Conservation (phyloP, 2,329 filamentous ascomycete genomes). For the Cladosporium sp. region DNA sequence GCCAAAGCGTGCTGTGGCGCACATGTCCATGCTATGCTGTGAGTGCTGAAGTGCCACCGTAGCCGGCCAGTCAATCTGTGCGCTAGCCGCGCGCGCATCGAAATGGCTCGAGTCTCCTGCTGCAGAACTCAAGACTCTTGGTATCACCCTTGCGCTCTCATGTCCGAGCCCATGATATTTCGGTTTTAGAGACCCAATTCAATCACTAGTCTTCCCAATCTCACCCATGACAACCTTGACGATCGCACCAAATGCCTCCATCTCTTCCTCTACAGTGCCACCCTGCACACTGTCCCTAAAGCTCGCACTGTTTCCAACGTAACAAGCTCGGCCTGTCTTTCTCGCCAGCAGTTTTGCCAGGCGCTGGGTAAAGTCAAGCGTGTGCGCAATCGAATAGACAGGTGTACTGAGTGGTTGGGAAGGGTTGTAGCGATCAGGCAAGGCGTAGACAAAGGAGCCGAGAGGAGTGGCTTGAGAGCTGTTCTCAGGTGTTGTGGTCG, state of each 20-base stretch:
- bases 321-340: conserved; percentile 69
- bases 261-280: conserved; percentile 85
- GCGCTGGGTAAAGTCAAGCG: conserved; percentile 80
- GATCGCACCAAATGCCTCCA: conserved; percentile 76
- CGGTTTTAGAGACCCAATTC: background rate
- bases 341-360: conserved; percentile 79
- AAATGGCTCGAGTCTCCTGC: too few relatives aligned
- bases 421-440: conserved; percentile 62
- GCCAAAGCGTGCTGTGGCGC: too few relatives aligned
- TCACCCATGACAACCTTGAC: conserved; percentile 63
- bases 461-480: conserved; percentile 35
- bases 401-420: conserved; percentile 69
- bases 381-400: conserved; percentile 70
- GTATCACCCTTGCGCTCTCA: too few relatives aligned
- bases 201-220: conserved; percentile 31
- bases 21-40: too few relatives aligned
- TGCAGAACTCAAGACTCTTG: too few relatives aligned
- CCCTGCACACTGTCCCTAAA: conserved; percentile 70
- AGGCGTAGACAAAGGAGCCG: conserved; percentile 89
- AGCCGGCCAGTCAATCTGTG: too few relatives aligned
- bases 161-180: too few relatives aligned
- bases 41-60: too few relatives aligned
- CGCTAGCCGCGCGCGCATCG: too few relatives aligned
- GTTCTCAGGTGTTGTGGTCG: conserved; percentile 40
- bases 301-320: conserved; percentile 83